phyloP scores from a whole-genome alignment of 257 asterid genomes.

The Rhazya stricta region DNA sequence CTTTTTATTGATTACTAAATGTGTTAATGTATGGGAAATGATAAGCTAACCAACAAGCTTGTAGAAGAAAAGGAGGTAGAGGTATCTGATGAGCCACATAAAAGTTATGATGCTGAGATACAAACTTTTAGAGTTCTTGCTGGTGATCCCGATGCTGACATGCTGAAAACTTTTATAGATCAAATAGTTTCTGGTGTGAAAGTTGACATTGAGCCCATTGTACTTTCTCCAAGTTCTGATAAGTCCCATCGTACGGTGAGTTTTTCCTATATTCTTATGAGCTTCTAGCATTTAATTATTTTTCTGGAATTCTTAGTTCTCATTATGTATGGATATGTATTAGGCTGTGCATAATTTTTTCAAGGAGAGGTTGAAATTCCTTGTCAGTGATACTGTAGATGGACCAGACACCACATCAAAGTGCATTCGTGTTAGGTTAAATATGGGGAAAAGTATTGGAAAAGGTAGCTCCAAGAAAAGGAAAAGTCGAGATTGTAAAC shows the following conservation, averaged over 20 bases:
- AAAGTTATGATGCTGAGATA: conserved; percentile 54
- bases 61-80: conserved; percentile 49
- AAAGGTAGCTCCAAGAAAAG: conserved; percentile 71
- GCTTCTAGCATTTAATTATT: conserved; percentile 5
- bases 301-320: conserved; percentile 19
- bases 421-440: conserved; percentile 77
- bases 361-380: conserved; percentile 78
- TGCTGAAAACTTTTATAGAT: conserved; percentile 46
- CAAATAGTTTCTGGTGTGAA: conserved; percentile 46
- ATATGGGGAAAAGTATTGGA: conserved; percentile 46
- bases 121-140: conserved; percentile 72
- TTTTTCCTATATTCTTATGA: conserved; percentile 16
- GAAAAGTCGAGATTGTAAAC: conserved; percentile 64
- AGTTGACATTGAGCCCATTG: conserved; percentile 41
- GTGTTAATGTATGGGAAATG: not conserved
- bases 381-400: conserved; percentile 87
- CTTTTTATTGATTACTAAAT: conserved; percentile 5
- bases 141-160: conserved; percentile 64
- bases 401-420: conserved; percentile 76
- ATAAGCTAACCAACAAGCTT: conserved; percentile 33
- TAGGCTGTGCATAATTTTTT: conserved; percentile 92
- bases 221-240: conserved; percentile 79
- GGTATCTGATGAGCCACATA: conserved; percentile 40
- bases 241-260: conserved; percentile 78
- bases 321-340: conserved; percentile 24